Base-by-base conservation (phyloP, 345 rosid genomes). In the Bruguiera sexangula region DNA sequence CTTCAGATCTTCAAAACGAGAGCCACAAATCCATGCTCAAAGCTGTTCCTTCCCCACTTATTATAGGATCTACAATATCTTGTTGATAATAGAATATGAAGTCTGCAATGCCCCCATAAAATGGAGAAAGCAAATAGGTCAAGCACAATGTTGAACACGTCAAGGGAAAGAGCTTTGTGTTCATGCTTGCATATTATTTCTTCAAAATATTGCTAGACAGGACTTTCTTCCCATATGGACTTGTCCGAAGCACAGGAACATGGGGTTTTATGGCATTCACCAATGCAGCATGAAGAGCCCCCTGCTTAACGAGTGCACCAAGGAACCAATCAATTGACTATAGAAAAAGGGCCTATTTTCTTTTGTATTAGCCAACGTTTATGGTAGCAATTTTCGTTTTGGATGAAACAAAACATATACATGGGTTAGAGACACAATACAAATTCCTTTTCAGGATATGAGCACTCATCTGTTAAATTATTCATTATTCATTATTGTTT, bases 171-270 rank as follows among this genome's bases (percentile, higher is more conserved):
- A 34, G 52, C 10, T 22, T 3, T 13, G 0, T 5, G 10, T 65
- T 22, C 71, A 10, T 71, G 71, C 79, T 69, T 30, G 56, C 66
- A 34, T 59, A 73, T 85, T 76, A 87, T 79, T 88, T 89, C 86
- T 82, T 87, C 78, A 81, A 79, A 79, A 67, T 78, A 72, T 80
- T 82, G 75, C 86, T 76, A n/a, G 88, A 83, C 69, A 92, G 85
- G 73, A 92, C 90, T 76, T 87, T 92, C 84, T 89, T 92, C 80
- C 97, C 97, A 9, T 86, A 89, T 26, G 96, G 92, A 74, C 89
- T 92, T 36, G 85, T 84, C 60, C 85, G 87, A 55, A 92, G 96
- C 64, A 80, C 65, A 21, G 86, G 84, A 71, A 80, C 70, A 72
- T 82, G 83, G 26, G 88, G 84, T 69, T 84, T 86, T 71, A 92